phyloP scores from a whole-genome alignment of 2,329 filamentous ascomycete genomes.

The Diaporthe sp. region DNA sequence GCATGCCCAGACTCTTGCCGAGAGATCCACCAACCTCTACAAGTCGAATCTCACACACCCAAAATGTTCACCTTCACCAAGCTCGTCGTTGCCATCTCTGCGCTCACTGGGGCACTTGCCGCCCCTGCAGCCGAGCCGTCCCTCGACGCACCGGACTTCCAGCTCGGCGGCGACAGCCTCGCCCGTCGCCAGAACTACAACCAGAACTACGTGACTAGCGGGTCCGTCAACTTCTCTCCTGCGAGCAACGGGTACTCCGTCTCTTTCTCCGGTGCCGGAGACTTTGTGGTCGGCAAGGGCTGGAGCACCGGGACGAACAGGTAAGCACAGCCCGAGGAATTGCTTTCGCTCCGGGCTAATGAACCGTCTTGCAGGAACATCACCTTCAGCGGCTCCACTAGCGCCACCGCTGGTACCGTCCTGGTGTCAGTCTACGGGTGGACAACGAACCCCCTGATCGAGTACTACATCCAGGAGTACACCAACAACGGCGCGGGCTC shows the following conservation, averaged over 20 bases:
- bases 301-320: conserved; percentile 67
- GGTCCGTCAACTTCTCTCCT: conserved; percentile 51
- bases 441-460: conserved; percentile 54
- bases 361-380: conserved; percentile 47
- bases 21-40: conserved; percentile 6
- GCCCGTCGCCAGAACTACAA: conserved; percentile 53
- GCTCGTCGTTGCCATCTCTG: conserved; percentile 46
- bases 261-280: conserved; percentile 59
- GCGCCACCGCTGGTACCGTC: conserved; percentile 46
- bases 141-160: conserved; percentile 47
- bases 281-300: conserved; percentile 72
- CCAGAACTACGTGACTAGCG: conserved; percentile 58
- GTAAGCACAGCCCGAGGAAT: conserved; percentile 50
- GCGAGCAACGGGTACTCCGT: conserved; percentile 56
- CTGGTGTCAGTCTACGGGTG: conserved; percentile 56
- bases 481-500: conserved; percentile 49
- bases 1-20: conserved; percentile 22
- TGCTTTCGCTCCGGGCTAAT: background rate
- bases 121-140: conserved; percentile 43
- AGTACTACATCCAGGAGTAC: conserved; percentile 57
- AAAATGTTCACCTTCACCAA: conserved; percentile 47
- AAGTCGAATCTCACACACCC: conserved; percentile 1
- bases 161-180: conserved; percentile 46
- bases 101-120: conserved; percentile 45
- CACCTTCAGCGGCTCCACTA: conserved; percentile 48